These are phyloP conservation scores for Malania oleifera DNA, from an alignment of 164 flowering plant genomes.

Conservation along the genomic window DNA sequence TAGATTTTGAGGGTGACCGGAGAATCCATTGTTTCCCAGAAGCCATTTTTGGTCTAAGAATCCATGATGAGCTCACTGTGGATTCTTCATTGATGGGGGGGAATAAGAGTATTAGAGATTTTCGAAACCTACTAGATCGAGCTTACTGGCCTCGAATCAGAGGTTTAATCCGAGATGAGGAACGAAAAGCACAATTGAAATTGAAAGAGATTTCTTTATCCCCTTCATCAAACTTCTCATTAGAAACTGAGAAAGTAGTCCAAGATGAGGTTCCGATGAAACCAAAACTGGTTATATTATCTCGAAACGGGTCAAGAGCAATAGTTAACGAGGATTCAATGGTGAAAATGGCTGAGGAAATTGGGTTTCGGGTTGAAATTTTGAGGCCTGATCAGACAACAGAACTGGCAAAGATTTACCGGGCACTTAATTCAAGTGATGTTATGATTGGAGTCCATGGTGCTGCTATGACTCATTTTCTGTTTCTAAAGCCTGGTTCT, in stretches of 20 bases:
- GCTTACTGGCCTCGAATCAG: conserved; percentile 69
- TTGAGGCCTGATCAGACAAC: conserved; percentile 54
- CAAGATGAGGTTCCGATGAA: conserved; percentile 17
- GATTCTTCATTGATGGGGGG: conserved; percentile 48
- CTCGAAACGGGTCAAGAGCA: conserved; percentile 69
- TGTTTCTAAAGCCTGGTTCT: conserved; percentile 71
- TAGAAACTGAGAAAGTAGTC: conserved; percentile 1
- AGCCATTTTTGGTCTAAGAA: conserved; percentile 69
- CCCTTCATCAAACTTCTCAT: conserved; percentile 12
- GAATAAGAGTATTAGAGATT: conserved; percentile 53
- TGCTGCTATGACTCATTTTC: conserved; percentile 93
- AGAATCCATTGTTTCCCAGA: conserved; percentile 78
- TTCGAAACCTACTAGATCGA: conserved; percentile 51
- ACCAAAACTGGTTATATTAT: conserved; percentile 63
- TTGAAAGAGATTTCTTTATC: conserved; percentile 9
- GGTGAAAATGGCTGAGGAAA: conserved; percentile 57
- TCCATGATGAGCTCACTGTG: conserved; percentile 86
- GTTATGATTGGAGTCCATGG: conserved; percentile 95
- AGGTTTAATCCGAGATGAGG: conserved; percentile 43
- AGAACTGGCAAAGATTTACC: conserved; percentile 71
- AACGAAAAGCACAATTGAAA: conserved; percentile 20
- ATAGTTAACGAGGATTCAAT: conserved; percentile 58
- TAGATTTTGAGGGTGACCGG: conserved; percentile 50
- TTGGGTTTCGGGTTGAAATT: conserved; percentile 68
- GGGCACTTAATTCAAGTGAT: conserved; percentile 71